Base-by-base conservation (phyloP, 2,329 filamentous ascomycete species). In the Diaporthe citri region DNA sequence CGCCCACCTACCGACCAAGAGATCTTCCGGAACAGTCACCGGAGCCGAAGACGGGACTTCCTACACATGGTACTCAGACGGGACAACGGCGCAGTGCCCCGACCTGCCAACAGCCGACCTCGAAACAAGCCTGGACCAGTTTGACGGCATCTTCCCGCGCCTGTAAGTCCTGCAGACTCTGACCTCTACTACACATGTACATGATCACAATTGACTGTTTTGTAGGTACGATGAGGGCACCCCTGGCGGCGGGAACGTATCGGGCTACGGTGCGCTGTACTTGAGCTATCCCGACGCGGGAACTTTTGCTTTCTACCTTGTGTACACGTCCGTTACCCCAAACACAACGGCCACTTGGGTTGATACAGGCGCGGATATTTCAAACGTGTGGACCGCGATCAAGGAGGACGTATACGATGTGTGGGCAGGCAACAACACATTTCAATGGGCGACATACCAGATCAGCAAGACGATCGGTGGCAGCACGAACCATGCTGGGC, bases 261-360 rank as follows among this genome's bases (percentile, higher is more conserved):
- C 39, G n/a, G 52, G 36, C 7, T 64, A 64, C 28, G 71, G 71
- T 2, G 57, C 71, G 13, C 28, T 73, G 7, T 73, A 73, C 46
- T 10, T 73, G 1, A 28, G 20, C 12, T 66, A 64, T 13, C 41
- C 71, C 0, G 57, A 64, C 22, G 60, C 60, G 12, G 71, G 71
- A 13, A 66, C 57, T 0, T 66, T 66, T 15, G 25, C 71, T 7
- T 73, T 73, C 48, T 62, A 66, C 48, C 71, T 73, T 20, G 10
- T 52, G 7, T 73, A 73, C 31, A 73, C 59, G 15, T 52, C 59
- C 10, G 71, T 67, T 36, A 55, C 71, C 2, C 71, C 71, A 5
- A 73, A 73, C 39, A 66, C 59, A 10, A 52, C 71, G 7, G 71
- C 46, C 15, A 73, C 71, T 9, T 73, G 71, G 71, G 48, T 73